phyloP scores from a whole-genome alignment of 805 yeast species.

The Candida pini region DNA sequence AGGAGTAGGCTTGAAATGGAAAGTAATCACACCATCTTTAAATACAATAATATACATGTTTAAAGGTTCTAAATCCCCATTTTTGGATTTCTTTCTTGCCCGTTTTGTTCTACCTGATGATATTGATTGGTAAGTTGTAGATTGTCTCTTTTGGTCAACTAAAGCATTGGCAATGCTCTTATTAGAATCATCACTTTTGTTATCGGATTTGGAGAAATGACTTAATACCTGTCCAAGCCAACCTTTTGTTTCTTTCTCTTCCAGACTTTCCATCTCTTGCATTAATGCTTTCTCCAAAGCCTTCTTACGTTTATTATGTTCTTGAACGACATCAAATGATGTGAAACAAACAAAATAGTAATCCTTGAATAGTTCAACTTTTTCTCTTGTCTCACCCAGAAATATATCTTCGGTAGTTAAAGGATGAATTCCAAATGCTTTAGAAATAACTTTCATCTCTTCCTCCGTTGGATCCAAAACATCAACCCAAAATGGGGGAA shows the following conservation, averaged over 20 bases:
- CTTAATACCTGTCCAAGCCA: slow-evolving; percentile 11
- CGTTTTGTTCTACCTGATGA: slow-evolving; percentile 14
- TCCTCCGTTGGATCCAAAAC: slow-evolving; percentile 91
- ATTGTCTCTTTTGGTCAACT: slow-evolving; percentile 1
- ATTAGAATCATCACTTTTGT: background rate
- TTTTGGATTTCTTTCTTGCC: slow-evolving; percentile 16
- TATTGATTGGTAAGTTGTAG: slow-evolving; percentile 10
- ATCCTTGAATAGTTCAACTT: slow-evolving; percentile 83
- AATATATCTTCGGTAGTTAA: slow-evolving; percentile 93
- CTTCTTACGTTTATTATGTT: slow-evolving; percentile 40
- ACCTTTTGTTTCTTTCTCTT: slow-evolving; percentile 10
- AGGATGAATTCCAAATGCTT: slow-evolving; percentile 93
- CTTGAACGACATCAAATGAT: slow-evolving; percentile 75
- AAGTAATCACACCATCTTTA: slow-evolving; percentile 83
- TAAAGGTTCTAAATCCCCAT: slow-evolving; percentile 74
- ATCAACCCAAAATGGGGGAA: slow-evolving; percentile 88
- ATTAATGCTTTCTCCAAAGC: slow-evolving; percentile 20
- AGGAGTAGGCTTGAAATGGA: slow-evolving; percentile 92
- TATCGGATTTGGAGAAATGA: background rate
- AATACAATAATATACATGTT: slow-evolving; percentile 92
- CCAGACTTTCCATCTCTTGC: slow-evolving; percentile 14
- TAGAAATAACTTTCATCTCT: slow-evolving; percentile 87
- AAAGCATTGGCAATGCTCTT: background rate
- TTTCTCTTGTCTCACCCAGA: slow-evolving; percentile 90
- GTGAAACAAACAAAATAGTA: slow-evolving; percentile 91